phyloP scores from a whole-genome alignment of 352 stramenopile genomes.

The Saprolegnia parasitica region DNA sequence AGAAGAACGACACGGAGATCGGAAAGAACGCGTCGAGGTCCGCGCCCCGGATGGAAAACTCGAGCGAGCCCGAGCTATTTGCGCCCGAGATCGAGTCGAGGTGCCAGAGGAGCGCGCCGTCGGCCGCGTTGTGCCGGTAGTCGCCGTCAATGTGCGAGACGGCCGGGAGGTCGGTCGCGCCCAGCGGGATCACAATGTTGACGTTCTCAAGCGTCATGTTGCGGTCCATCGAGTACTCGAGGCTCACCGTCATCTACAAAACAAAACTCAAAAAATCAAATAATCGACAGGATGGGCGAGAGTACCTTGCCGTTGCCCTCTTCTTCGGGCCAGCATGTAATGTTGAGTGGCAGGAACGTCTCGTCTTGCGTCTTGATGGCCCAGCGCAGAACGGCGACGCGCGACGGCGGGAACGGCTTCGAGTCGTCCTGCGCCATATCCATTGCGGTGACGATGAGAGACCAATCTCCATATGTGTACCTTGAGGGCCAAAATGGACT shows the following conservation, averaged over 20 bases:
- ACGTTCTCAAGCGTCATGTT: conserved; percentile 88
- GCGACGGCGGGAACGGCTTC: conserved; percentile 77
- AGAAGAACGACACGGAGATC: conserved; percentile 86
- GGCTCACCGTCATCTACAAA: conserved; percentile 76
- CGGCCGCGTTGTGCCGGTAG: conserved; percentile 79
- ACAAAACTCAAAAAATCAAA: too few species aligned
- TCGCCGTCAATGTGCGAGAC: conserved; percentile 76
- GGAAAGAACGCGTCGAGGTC: conserved; percentile 84
- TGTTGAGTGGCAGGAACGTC: conserved; percentile 76
- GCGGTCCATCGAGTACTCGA: conserved; percentile 84
- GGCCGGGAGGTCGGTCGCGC: conserved; percentile 59
- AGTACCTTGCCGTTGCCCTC: conserved; percentile 71
- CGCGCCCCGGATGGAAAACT: conserved; percentile 75
- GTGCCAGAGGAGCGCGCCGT: conserved; percentile 74
- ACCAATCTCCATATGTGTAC: too few species aligned
- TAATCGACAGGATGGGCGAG: neutral
- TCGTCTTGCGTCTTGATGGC: conserved; percentile 85
- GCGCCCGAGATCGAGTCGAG: conserved; percentile 68
- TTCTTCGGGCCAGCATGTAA: conserved; percentile 85
- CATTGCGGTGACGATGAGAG: neutral
- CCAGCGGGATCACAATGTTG: conserved; percentile 77
- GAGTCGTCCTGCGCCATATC: conserved; percentile 43
- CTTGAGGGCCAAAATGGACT: conserved; percentile 73
- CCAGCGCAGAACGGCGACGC: conserved; percentile 79
- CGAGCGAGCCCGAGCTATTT: conserved; percentile 75